These are phyloP conservation scores for Ustilago tritici DNA, from an alignment of 1,284 basidiomycete species.

Conservation along the genomic window DNA sequence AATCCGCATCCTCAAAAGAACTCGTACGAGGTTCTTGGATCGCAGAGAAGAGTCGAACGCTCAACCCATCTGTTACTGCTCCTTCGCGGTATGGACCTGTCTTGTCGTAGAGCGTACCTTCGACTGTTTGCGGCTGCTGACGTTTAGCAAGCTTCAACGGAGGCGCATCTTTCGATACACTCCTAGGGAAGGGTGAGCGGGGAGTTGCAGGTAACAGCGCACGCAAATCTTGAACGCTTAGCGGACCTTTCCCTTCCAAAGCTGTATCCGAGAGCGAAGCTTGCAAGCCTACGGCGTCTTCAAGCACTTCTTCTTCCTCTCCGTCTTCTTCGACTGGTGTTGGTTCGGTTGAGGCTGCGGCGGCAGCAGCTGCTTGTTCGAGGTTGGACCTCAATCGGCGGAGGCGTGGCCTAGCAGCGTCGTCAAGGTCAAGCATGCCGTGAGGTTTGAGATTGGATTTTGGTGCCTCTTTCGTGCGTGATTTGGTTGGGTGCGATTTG, in stretches of 20 bases:
- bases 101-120: conserved; percentile 67
- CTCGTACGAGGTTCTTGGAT: conserved; percentile 18
- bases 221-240: conserved; percentile 37
- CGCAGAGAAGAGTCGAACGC: conserved; percentile 63
- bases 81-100: conserved; percentile 65
- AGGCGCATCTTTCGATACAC: conserved; percentile 34
- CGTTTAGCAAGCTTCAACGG: conserved; percentile 54
- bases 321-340: conserved; percentile 9
- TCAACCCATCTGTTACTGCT: conserved; percentile 64
- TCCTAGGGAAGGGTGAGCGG: conserved; percentile 15
- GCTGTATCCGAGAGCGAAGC: conserved; percentile 41
- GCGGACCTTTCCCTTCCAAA: conserved; percentile 38
- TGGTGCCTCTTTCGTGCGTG: conserved; percentile 18
- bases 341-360: conserved; percentile 40
- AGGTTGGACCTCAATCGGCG: conserved; percentile 44
- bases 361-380: conserved; percentile 53
- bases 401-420: conserved; percentile 35
- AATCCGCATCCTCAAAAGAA: conserved; percentile 40
- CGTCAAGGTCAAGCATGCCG: conserved; percentile 39
- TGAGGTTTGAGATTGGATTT: conserved; percentile 23
- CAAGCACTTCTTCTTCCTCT: conserved; percentile 18
- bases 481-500: conserved; percentile 18
- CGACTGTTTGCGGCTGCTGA: conserved; percentile 56
- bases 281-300: conserved; percentile 26
- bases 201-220: conserved; percentile 13